A percentile compares a stretch with the other conserved stretches of the same genome.
These are phyloP conservation scores for Fomitopsis betulina DNA, from an alignment of 1,284 basidiomycete species.

Conservation along the genomic window DNA sequence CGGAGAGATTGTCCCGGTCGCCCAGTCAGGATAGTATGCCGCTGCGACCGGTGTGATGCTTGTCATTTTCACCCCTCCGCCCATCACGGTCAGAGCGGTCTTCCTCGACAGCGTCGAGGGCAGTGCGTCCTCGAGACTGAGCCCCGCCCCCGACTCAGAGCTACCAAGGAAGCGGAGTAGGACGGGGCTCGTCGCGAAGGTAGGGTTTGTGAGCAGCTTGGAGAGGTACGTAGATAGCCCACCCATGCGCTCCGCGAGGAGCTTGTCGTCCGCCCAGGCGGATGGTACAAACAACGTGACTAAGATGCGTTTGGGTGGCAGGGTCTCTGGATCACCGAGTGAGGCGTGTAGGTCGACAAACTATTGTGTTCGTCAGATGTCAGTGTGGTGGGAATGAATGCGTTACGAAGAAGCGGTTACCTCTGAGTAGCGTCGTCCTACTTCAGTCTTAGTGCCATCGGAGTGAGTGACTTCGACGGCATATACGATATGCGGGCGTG, in stretches of 20 bases:
- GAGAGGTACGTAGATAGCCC: constrained; percentile 42
- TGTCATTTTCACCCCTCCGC: neutral
- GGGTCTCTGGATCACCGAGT: constrained; percentile 30
- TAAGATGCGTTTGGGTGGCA: constrained; percentile 48
- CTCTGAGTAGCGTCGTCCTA: constrained; percentile 48
- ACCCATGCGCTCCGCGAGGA: constrained; percentile 47
- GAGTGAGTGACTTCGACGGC: constrained; percentile 32
- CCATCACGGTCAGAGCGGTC: constrained; percentile 23
- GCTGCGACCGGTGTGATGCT: constrained; percentile 27
- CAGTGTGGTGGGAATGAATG: neutral
- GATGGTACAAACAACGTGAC: constrained; percentile 43
- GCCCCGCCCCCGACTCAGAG: constrained; percentile 18
- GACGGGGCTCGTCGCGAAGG: constrained; percentile 28
- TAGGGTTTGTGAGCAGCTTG: constrained; percentile 30
- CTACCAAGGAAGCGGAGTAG: constrained; percentile 35
- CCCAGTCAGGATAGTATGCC: constrained; percentile 73
- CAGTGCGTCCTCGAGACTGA: constrained; percentile 39
- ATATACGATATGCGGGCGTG: constrained; percentile 48
- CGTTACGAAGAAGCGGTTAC: constrained; percentile 28
- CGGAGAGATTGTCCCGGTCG: constrained; percentile 48
- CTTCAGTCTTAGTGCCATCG: constrained; percentile 28
- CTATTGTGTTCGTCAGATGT: constrained; percentile 21
- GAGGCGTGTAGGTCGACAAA: constrained; percentile 40
- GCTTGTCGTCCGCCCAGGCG: constrained; percentile 48
- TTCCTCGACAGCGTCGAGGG: constrained; percentile 42